Evolutionary conservation across 2,329 filamentous ascomycete species (phyloP), one percentile per base, ranked within the genome.

Genomic region (Huntiella bhutanensis): DNA sequence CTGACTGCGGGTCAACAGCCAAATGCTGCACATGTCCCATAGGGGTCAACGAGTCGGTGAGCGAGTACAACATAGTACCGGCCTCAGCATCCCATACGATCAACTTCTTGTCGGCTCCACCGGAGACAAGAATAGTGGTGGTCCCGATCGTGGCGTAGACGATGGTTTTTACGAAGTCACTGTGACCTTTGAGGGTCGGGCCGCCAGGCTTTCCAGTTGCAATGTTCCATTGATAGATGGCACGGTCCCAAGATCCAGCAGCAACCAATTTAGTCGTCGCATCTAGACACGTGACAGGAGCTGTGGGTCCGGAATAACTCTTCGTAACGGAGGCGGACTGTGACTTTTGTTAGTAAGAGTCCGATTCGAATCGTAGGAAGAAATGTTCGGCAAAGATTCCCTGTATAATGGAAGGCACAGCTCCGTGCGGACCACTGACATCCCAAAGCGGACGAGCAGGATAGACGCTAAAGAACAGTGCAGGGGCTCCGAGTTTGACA

Each of bases 191-290:
- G 54, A 78, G 86, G 52, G 69, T 77, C 51, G 65, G 69, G n/a
- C 65, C 66, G 1, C 65, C 62, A 28, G 66, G 59, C 28, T 41
- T 22, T 38, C 66, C 67, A 3, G 74, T 74, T 13, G 69, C 64
- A 32, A 80, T 64, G 55, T 82, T 70, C 82, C 85, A 95, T 32
- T 80, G 82, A 78, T 86, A 94, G 49, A 96, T 72, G 15, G 75
- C 71, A 64, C 93, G 94, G 63, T 98, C 88, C 91, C 91, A 98
- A 49, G 80, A 91, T 33, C 87, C 88, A 17, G 85, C 85, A 60
- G 85, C 95, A 8, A 95, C 58, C 1, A 70, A 80, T 43, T 60
- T 62, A 50, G 66, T 68, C 39, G 73, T 77, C 33, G 84, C 66
- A 12, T 81, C 75, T 22, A 93, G 62, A 53, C 80, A 82, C 7